Conservation (phyloP, 2,329 filamentous ascomycete species). For the Cladophialophora yegresii region DNA sequence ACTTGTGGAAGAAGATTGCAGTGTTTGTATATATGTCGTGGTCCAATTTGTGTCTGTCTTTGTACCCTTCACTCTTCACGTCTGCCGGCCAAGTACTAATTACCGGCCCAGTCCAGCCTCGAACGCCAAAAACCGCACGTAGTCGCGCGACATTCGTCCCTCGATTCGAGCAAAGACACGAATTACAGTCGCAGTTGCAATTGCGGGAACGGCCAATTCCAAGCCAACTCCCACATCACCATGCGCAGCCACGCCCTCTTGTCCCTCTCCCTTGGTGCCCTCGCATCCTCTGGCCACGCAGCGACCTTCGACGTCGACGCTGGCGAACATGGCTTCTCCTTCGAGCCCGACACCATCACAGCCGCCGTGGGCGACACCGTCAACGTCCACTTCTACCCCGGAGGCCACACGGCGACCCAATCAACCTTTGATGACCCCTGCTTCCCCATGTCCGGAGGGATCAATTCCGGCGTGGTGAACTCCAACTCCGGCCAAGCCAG, state of each 20-base stretch:
- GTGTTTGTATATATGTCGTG: background rate
- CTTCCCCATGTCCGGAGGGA: constrained; percentile 41
- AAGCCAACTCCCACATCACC: background rate
- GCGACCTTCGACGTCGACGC: constrained; percentile 22
- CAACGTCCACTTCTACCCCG: constrained; percentile 56
- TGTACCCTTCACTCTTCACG: background rate
- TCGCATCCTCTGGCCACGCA: background rate
- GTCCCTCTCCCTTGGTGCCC: constrained; percentile 12
- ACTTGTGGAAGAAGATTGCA: background rate
- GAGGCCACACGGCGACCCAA: constrained; percentile 55
- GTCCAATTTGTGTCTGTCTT: background rate
- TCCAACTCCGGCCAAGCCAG: constrained; percentile 14
- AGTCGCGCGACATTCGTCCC: background rate
- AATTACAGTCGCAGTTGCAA: background rate
- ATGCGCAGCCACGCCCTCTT: constrained; percentile 16
- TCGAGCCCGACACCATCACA: constrained; percentile 48
- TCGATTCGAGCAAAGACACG: background rate
- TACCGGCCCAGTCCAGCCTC: background rate
- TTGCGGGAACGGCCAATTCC: background rate
- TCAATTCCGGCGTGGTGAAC: constrained; percentile 51
- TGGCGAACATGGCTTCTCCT: constrained; percentile 42
- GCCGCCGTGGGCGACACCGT: constrained; percentile 52
- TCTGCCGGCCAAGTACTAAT: background rate
- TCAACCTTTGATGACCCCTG: constrained; percentile 55
- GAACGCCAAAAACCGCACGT: background rate